Conservation (phyloP, 345 rosid species). For the Laguncularia racemosa region DNA sequence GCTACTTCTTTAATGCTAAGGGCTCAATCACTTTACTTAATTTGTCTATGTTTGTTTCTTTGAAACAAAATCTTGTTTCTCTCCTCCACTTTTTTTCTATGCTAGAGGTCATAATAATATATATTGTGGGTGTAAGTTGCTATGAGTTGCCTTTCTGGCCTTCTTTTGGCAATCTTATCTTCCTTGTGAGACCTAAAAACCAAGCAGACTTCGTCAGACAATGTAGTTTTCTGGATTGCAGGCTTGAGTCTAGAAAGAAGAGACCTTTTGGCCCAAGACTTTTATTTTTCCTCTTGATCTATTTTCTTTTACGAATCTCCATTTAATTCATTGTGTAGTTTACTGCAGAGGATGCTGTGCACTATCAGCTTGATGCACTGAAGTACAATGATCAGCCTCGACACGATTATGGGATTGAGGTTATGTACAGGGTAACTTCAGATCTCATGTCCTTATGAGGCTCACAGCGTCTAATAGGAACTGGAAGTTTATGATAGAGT, state of each 20-base stretch:
- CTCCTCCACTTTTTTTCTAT: too few species aligned
- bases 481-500: neutral
- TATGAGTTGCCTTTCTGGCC: too few species aligned
- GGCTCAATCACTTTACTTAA: too few species aligned
- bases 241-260: conserved; percentile 85
- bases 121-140: too few species aligned
- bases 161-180: too few species aligned
- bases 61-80: too few species aligned
- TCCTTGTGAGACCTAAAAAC: too few species aligned
- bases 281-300: neutral
- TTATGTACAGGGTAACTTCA: conserved; percentile 72
- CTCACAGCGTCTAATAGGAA: too few species aligned
- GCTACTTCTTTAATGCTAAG: too few species aligned
- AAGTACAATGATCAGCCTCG: conserved; percentile 85
- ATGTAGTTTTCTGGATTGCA: conserved; percentile 19
- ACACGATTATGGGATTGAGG: conserved; percentile 82
- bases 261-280: conserved; percentile 86
- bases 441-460: neutral
- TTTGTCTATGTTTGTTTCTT: too few species aligned
- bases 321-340: conserved; percentile 43
- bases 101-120: too few species aligned
- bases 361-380: conserved; percentile 73
- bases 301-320: conserved; percentile 9
- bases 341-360: conserved; percentile 84
- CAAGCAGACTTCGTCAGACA: too few species aligned